Conservation (phyloP, 192 early-diverging fungal species). For the Coemansia umbellata region DNA sequence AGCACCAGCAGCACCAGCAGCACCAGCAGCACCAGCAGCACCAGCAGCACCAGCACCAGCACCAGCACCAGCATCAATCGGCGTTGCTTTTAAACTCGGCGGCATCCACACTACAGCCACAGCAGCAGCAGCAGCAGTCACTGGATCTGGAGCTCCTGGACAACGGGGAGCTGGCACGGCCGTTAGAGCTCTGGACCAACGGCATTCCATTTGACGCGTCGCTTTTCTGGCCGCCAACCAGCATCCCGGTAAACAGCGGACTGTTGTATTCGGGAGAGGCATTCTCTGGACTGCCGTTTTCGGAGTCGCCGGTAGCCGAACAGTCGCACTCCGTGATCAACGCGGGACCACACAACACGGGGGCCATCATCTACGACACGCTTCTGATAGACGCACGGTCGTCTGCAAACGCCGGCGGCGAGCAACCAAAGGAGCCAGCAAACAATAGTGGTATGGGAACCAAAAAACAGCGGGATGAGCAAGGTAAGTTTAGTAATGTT, state of each 20-base stretch:
- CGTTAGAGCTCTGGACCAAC: slow-evolving; percentile 44
- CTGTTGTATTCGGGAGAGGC: neutral
- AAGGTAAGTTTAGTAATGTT: slow-evolving; percentile 3
- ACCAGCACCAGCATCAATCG: neutral
- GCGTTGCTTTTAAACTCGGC: neutral
- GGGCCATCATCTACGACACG: slow-evolving; percentile 24
- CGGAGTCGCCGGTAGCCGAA: slow-evolving; percentile 6
- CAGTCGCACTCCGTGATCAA: neutral
- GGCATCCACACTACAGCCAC: slow-evolving; percentile 5
- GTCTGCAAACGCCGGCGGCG: slow-evolving; percentile 10
- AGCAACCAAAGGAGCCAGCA: slow-evolving; percentile 7
- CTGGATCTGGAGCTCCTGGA: slow-evolving; percentile 8
- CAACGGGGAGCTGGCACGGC: slow-evolving; percentile 42
- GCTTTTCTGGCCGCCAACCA: slow-evolving; percentile 13
- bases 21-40: neutral
- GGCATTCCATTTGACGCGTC: slow-evolving; percentile 19
- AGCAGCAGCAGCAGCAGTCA: slow-evolving; percentile 4
- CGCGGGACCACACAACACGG: slow-evolving; percentile 6
- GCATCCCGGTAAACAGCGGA: neutral
- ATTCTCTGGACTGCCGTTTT: slow-evolving; percentile 17
- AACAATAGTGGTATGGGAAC: slow-evolving; percentile 1
- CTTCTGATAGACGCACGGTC: slow-evolving; percentile 45
- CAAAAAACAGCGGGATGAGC: neutral
- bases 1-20: neutral
- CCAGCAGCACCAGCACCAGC: neutral